Conservation (phyloP, 2,329 filamentous ascomycete genomes). For the Aspergillus sp. region DNA sequence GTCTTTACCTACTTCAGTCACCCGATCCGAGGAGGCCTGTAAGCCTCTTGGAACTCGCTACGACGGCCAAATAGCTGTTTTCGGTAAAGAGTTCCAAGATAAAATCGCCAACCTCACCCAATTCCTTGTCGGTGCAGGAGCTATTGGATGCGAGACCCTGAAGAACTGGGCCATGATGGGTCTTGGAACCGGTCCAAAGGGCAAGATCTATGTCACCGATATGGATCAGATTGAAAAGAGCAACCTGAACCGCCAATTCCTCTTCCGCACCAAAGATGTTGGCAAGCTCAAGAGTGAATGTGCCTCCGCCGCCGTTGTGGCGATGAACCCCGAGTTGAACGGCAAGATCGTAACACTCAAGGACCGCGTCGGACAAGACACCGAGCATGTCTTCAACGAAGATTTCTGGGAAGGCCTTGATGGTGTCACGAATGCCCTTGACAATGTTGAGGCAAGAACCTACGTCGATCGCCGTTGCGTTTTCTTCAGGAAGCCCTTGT, state of each 20-base stretch:
- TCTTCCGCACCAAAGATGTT: slow-evolving; percentile 92
- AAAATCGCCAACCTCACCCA: slow-evolving; percentile 88
- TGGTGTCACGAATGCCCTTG: slow-evolving; percentile 92
- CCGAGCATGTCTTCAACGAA: slow-evolving; percentile 92
- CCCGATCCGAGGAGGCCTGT: slow-evolving; percentile 82
- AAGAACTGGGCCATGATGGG: slow-evolving; percentile 99
- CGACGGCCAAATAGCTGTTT: slow-evolving; percentile 95
- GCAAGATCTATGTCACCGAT: slow-evolving; percentile 89
- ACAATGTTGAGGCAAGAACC: slow-evolving; percentile 95
- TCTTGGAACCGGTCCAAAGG: slow-evolving; percentile 80
- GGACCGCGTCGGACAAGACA: slow-evolving; percentile 88
- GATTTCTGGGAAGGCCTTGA: slow-evolving; percentile 85
- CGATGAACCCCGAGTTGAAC: slow-evolving; percentile 90
- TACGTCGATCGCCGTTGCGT: slow-evolving; percentile 96
- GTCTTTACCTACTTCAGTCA: slow-evolving; percentile 74
- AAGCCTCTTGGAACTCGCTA: slow-evolving; percentile 83
- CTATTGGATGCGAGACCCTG: slow-evolving; percentile 97
- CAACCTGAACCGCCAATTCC: slow-evolving; percentile 94
- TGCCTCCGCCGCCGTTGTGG: slow-evolving; percentile 82
- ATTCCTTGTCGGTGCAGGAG: slow-evolving; percentile 93
- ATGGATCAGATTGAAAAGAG: slow-evolving; percentile 99
- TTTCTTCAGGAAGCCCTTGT: slow-evolving; percentile 94
- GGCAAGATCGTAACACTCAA: slow-evolving; percentile 83
- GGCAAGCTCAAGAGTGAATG: slow-evolving; percentile 96
- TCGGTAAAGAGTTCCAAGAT: slow-evolving; percentile 89